phyloP scores from a whole-genome alignment of 2,329 filamentous ascomycete species.

The Exophiala sp. region DNA sequence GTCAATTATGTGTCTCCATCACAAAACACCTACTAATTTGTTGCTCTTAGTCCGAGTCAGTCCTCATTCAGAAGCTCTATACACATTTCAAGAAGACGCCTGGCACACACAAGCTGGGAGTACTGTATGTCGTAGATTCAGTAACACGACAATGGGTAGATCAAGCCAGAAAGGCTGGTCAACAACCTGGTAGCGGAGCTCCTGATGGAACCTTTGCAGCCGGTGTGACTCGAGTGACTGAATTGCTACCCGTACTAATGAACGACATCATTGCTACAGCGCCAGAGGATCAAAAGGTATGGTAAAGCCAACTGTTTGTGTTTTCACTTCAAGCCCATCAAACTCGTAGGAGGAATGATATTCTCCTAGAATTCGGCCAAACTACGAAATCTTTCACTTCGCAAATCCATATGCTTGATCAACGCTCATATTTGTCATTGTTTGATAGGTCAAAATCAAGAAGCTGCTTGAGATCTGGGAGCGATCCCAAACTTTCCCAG shows the following conservation, averaged over 20 bases:
- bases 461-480: conserved; percentile 99
- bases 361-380: too few species aligned
- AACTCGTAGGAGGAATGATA: too few species aligned
- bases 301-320: conserved; percentile 33
- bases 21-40: conserved; percentile 27
- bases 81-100: conserved; percentile 96
- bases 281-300: conserved; percentile 95
- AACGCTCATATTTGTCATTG: conserved; percentile 48
- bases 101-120: conserved; percentile 93
- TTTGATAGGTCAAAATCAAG: conserved; percentile 83
- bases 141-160: conserved; percentile 99
- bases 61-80: conserved; percentile 93
- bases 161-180: conserved; percentile 80
- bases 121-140: conserved; percentile 99
- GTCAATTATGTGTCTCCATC: conserved; percentile 30
- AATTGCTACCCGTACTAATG: conserved; percentile 89
- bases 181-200: conserved; percentile 74
- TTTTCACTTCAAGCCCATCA: too few species aligned
- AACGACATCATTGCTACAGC: conserved; percentile 87
- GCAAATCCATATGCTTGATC: neutral
- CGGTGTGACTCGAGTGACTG: conserved; percentile 93
- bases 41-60: conserved; percentile 73
- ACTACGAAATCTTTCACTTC: too few species aligned
- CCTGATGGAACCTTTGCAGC: conserved; percentile 91
- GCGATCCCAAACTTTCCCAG: conserved; percentile 85